Conservation (phyloP, 1,284 basidiomycete genomes). For the Rhizoctonia solani region DNA sequence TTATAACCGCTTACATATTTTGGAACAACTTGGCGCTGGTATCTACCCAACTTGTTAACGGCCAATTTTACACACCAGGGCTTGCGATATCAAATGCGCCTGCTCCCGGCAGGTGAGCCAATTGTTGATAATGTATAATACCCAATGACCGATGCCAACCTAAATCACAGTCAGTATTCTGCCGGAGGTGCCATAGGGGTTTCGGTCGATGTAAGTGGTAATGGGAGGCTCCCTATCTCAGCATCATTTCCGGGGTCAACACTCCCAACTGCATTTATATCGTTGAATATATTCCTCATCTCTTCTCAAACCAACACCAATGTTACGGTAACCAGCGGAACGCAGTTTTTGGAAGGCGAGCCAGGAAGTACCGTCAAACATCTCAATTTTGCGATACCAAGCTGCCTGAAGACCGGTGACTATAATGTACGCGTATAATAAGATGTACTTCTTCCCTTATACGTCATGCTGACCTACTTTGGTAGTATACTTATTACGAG, state of each 20-base stretch:
- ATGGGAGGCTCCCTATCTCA: constrained; percentile 50
- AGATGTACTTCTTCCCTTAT: not conserved
- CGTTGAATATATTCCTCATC: constrained; percentile 55
- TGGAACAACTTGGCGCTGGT: not conserved
- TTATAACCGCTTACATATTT: not conserved
- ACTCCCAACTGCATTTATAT: constrained; percentile 49
- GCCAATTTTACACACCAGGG: constrained; percentile 54
- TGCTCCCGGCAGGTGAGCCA: constrained; percentile 51
- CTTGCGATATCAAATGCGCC: constrained; percentile 57
- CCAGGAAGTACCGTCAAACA: constrained; percentile 55
- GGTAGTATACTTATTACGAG: constrained; percentile 38
- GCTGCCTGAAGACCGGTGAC: constrained; percentile 51
- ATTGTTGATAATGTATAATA: not conserved
- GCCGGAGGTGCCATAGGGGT: constrained; percentile 21
- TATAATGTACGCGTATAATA: constrained; percentile 49
- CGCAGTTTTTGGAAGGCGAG: constrained; percentile 37
- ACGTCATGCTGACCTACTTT: not conserved
- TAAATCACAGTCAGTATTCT: constrained; percentile 40
- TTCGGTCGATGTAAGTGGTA: constrained; percentile 50
- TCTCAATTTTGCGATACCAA: constrained; percentile 52
- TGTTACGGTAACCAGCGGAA: constrained; percentile 52
- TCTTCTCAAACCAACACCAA: constrained; percentile 52
- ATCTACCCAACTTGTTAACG: constrained; percentile 46
- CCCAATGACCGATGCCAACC: not conserved
- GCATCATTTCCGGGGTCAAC: constrained; percentile 49